Conservation (phyloP, 192 early-diverging fungal species). For the Paraglomus brasilianum region DNA sequence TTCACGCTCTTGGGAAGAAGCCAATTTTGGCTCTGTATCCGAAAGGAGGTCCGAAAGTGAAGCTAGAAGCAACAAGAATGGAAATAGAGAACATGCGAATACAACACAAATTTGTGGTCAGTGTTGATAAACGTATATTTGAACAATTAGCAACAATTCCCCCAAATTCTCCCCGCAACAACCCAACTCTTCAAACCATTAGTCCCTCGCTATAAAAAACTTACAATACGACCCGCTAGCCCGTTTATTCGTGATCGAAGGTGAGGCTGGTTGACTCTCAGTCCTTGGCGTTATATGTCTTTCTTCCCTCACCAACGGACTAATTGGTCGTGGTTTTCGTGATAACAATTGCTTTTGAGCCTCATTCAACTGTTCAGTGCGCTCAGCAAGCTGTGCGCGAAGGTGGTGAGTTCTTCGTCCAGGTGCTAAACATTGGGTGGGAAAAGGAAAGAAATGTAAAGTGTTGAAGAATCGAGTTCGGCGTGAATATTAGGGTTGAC, state of each 20-base stretch:
- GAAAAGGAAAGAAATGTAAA: not conserved
- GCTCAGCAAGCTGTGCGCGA: slow-evolving; percentile 1
- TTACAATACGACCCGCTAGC: slow-evolving; percentile 8
- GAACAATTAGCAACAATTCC: too few species aligned
- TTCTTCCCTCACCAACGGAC: not conserved
- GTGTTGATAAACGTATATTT: too few species aligned
- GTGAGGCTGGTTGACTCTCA: slow-evolving; percentile 21
- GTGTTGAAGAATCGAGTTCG: not conserved
- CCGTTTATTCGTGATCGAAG: not conserved
- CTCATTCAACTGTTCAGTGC: slow-evolving; percentile 3
- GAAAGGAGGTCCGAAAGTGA: slow-evolving; percentile 43
- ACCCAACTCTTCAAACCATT: too few species aligned
- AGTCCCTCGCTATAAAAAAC: too few species aligned
- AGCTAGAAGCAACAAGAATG: slow-evolving; percentile 33
- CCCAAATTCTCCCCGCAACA: too few species aligned
- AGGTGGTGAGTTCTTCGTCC: slow-evolving; percentile 17
- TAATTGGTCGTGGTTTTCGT: not conserved
- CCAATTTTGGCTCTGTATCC: slow-evolving; percentile 21
- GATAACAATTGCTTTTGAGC: slow-evolving; percentile 10
- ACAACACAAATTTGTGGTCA: too few species aligned
- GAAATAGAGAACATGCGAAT: too few species aligned
- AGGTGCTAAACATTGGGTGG: slow-evolving; percentile 24
- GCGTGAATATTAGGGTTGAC: too few species aligned
- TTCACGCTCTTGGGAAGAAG: slow-evolving; percentile 31
- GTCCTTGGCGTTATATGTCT: not conserved